These are phyloP conservation scores for Candida nanaspora DNA, from an alignment of 805 yeast genomes.

Conservation along the genomic window DNA sequence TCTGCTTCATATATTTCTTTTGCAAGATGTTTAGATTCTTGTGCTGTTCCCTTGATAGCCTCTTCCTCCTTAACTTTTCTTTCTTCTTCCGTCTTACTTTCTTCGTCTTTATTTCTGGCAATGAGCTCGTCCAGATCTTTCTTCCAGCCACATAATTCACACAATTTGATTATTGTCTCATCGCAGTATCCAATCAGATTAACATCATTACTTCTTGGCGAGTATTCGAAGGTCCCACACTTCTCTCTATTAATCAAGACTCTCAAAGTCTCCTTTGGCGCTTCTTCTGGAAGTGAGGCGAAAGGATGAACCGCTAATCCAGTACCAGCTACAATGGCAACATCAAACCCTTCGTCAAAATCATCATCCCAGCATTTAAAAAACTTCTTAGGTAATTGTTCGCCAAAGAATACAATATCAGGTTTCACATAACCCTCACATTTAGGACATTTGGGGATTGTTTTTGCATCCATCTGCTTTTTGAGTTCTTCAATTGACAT, in stretches of 20 bases:
- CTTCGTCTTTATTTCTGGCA: slow-evolving; percentile 16
- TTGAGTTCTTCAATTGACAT: slow-evolving; percentile 44
- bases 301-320: slow-evolving; percentile 87
- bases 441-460: slow-evolving; percentile 47
- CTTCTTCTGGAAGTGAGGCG: slow-evolving; percentile 72
- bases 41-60: slow-evolving; percentile 11
- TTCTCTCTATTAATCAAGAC: slow-evolving; percentile 66
- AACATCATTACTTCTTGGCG: slow-evolving; percentile 54
- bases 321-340: slow-evolving; percentile 89
- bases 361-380: slow-evolving; percentile 63
- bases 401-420: slow-evolving; percentile 93
- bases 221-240: slow-evolving; percentile 63
- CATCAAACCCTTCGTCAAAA: slow-evolving; percentile 40
- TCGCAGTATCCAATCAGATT: slow-evolving; percentile 61
- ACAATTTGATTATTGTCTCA: slow-evolving; percentile 46
- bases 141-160: slow-evolving; percentile 57
- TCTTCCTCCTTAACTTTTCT: slow-evolving; percentile 3
- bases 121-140: slow-evolving; percentile 41
- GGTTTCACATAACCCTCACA: slow-evolving; percentile 86
- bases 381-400: slow-evolving; percentile 64
- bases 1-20: slow-evolving; percentile 19
- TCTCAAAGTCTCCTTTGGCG: slow-evolving; percentile 40
- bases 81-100: slow-evolving; percentile 4
- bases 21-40: slow-evolving; percentile 19
- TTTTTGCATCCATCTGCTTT: slow-evolving; percentile 24